Conservation (phyloP, 192 early-diverging fungal species). For the Polychytrium aggregatum region DNA sequence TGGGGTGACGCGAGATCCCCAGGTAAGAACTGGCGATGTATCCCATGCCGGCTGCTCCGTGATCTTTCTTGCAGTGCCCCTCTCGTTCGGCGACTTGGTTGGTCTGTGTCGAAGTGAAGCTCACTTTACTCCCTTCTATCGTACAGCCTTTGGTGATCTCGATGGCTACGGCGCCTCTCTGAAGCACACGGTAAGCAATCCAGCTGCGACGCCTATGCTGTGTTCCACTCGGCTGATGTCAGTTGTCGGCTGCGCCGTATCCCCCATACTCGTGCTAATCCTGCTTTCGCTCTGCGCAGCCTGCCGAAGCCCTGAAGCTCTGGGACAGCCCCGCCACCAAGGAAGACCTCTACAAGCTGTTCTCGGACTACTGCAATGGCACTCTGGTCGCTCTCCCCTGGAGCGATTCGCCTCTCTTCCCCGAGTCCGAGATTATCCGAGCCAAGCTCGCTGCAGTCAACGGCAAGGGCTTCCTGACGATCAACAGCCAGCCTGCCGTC, state of each 20-base stretch:
- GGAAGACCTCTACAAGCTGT: conserved; percentile 61
- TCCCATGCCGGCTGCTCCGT: neutral
- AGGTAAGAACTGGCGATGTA: conserved; percentile 42
- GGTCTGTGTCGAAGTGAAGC: neutral
- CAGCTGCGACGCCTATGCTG: no score
- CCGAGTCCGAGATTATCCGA: conserved; percentile 67
- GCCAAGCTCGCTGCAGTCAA: conserved; percentile 61
- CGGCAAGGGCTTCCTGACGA: conserved; percentile 77
- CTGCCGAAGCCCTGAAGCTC: conserved; percentile 55
- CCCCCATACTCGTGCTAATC: neutral
- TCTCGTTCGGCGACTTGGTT: neutral
- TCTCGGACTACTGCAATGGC: conserved; percentile 75
- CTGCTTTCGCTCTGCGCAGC: conserved; percentile 2
- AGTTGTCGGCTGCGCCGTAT: no score
- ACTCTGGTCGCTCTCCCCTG: conserved; percentile 79
- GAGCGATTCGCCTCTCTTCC: conserved; percentile 70
- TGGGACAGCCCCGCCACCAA: conserved; percentile 67
- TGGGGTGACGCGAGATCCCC: conserved; percentile 97
- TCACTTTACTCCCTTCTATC: conserved; percentile 1
- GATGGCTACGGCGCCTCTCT: conserved; percentile 74
- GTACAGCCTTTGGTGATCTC: conserved; percentile 36
- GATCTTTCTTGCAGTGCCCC: neutral
- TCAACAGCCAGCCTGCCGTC: conserved; percentile 92
- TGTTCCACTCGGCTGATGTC: no score
- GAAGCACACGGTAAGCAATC: conserved; percentile 55